phyloP scores from a whole-genome alignment of 2,329 filamentous ascomycete species.

The Alternaria gaisen region DNA sequence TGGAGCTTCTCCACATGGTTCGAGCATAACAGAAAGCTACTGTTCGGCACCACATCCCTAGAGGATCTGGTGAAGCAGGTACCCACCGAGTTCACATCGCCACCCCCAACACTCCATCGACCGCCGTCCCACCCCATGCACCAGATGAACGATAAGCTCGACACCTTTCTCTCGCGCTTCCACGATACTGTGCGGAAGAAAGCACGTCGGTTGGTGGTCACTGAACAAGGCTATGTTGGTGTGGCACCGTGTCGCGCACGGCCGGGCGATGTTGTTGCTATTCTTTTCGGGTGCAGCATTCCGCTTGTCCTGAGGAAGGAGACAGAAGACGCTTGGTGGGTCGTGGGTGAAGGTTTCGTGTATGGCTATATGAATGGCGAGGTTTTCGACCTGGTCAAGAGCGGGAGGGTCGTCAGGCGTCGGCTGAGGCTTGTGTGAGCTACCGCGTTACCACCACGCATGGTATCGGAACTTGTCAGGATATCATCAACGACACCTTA shows the following conservation, averaged over 20 bases:
- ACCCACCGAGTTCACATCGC: slow-evolving; percentile 4
- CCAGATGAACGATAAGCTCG: slow-evolving; percentile 26
- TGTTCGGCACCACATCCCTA: slow-evolving; percentile 27
- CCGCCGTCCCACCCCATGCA: slow-evolving; percentile 28
- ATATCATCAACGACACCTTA: too few species aligned
- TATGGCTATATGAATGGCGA: slow-evolving; percentile 44
- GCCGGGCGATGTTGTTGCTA: slow-evolving; percentile 41
- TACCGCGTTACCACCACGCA: not conserved
- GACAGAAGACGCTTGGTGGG: slow-evolving; percentile 30
- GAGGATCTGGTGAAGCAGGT: slow-evolving; percentile 23
- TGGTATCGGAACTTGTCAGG: too few species aligned
- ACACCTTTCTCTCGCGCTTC: slow-evolving; percentile 41
- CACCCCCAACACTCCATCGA: slow-evolving; percentile 20
- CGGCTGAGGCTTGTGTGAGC: slow-evolving; percentile 27
- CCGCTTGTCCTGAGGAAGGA: slow-evolving; percentile 43
- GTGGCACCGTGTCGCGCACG: slow-evolving; percentile 41
- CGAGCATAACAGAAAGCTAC: slow-evolving; percentile 30
- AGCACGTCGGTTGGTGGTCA: slow-evolving; percentile 40
- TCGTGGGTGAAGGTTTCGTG: slow-evolving; percentile 43
- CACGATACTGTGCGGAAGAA: slow-evolving; percentile 43
- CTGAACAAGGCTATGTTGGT: slow-evolving; percentile 28
- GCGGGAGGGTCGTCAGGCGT: slow-evolving; percentile 15
- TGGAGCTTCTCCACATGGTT: slow-evolving; percentile 42
- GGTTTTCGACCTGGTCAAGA: slow-evolving; percentile 21
- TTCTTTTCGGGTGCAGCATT: slow-evolving; percentile 49